Conservation (phyloP, 2,329 filamentous ascomycete species). For the Botryotinia calthae region DNA sequence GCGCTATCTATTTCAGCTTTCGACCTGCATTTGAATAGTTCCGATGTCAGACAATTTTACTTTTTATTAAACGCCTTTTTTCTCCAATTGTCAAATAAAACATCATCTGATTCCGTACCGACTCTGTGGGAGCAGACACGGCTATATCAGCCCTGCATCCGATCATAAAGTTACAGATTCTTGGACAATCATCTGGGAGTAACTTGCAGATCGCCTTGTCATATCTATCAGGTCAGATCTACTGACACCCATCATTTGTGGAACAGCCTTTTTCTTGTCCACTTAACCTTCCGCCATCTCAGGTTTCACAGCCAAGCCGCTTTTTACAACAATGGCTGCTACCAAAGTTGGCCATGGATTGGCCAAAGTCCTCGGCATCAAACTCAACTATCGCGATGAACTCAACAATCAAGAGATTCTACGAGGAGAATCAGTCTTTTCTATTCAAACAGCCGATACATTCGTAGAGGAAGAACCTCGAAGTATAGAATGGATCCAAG, state of each 20-base stretch:
- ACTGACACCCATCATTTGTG: neutral
- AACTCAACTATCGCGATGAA: slow-evolving; percentile 67
- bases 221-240: neutral
- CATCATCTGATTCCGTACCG: slow-evolving; percentile 10
- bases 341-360: slow-evolving; percentile 66
- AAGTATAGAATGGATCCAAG: slow-evolving; percentile 66
- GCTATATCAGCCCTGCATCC: slow-evolving; percentile 20
- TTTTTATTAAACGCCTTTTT: neutral
- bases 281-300: slow-evolving; percentile 8
- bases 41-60: slow-evolving; percentile 13
- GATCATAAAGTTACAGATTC: slow-evolving; percentile 12
- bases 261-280: neutral
- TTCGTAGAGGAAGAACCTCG: slow-evolving; percentile 84
- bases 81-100: neutral
- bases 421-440: slow-evolving; percentile 78
- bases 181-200: slow-evolving; percentile 10
- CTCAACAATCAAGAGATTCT: slow-evolving; percentile 55
- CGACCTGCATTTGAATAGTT: neutral
- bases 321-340: slow-evolving; percentile 28
- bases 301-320: slow-evolving; percentile 8
- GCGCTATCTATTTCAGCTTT: neutral
- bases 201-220: slow-evolving; percentile 20
- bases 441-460: slow-evolving; percentile 67
- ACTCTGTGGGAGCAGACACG: slow-evolving; percentile 2
- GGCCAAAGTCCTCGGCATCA: slow-evolving; percentile 80